Base-by-base conservation (phyloP, 2,329 filamentous ascomycete species). In the Aspergillus fumigatus region DNA sequence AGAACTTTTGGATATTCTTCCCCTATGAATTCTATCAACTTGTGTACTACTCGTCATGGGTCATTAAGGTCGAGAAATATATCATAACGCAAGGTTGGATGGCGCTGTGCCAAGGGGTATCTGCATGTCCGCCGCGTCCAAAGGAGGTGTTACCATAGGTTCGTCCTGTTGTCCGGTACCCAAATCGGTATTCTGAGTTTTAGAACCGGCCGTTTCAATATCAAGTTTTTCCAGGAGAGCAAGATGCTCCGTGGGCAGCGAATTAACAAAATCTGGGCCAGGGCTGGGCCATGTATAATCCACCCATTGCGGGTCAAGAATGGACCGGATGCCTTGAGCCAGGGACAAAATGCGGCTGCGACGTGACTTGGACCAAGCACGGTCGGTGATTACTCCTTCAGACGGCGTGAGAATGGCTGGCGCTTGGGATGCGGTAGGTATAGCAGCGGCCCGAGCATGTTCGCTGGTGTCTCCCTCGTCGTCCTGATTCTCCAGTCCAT, bases 201-300 rank as follows among this genome's bases (percentile, higher is more conserved):
- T 21, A 14, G 23, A 3, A 51, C 48, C 52, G 19, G 48, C 41
- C 23, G 60, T 51, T n/a, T 48, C 47, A 48, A 43, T 10, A 23
- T 38, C 19, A n/a, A 51, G 51, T 53, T 58, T 35, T 48, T 59
- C 54, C 52, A 48, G 38, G 26, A 52, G 35, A 27, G 62, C 56
- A n/a, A 70, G 11, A 62, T 74, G 68, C 21, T 67, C 64, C 1
- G 66, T 62, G 0, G 69, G 60, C 21, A 70, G 58, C 0, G 60
- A 59, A 59, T 79, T 79, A 54, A 76, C 67, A 59, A 77, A 79
- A 10, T 69, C 75, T 7, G 71, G 59, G 1, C 63, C 67, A 0
- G 77, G 77, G 50, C 76, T 79, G 1, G 68, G 63, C 77, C 77
- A 80, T 14, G 68, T 70, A 65, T 75, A 79, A 59, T 79, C 75